A percentile compares a stretch with the other conserved stretches of the same genome.
phyloP scores from a whole-genome alignment of 2,329 filamentous ascomycete species.

The Penicillium sp. region DNA sequence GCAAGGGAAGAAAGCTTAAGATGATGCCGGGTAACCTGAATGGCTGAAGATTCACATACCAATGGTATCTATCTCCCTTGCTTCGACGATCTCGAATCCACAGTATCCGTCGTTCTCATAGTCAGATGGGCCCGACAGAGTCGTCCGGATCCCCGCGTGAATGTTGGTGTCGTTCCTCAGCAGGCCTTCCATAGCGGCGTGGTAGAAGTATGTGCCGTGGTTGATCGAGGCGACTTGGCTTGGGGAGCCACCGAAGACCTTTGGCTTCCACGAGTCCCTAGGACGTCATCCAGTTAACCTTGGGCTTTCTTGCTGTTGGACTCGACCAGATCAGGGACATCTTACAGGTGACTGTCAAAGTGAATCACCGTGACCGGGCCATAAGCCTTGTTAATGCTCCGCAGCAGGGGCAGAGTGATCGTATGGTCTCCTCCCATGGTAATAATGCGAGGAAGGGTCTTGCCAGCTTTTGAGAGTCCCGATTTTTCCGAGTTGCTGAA shows the following conservation, averaged over 20 bases:
- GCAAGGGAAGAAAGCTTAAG: too few species aligned
- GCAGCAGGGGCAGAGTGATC: slow-evolving; percentile 50
- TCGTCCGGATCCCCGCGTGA: slow-evolving; percentile 82
- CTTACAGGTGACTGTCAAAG: slow-evolving; percentile 59
- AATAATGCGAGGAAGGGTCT: slow-evolving; percentile 75
- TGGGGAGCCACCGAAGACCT: slow-evolving; percentile 80
- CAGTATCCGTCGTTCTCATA: slow-evolving; percentile 85
- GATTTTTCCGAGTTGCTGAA: slow-evolving; percentile 64
- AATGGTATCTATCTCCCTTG: slow-evolving; percentile 66
- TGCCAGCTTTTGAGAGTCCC: slow-evolving; percentile 68
- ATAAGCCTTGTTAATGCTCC: slow-evolving; percentile 63
- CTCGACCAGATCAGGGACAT: too few species aligned
- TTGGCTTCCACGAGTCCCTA: slow-evolving; percentile 67
- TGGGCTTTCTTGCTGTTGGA: too few species aligned
- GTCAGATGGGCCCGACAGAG: slow-evolving; percentile 71
- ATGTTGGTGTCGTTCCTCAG: slow-evolving; percentile 80
- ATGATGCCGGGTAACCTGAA: too few species aligned
- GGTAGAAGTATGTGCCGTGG: slow-evolving; percentile 87
- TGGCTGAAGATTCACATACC: too few species aligned
- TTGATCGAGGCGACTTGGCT: slow-evolving; percentile 74
- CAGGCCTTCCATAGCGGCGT: slow-evolving; percentile 73
- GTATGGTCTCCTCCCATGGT: slow-evolving; percentile 59
- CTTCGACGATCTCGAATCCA: slow-evolving; percentile 79
- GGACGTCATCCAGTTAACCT: background rate
- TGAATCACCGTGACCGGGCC: slow-evolving; percentile 64